phyloP scores from a whole-genome alignment of 2,329 filamentous ascomycete genomes.

The Fusarium sp. region DNA sequence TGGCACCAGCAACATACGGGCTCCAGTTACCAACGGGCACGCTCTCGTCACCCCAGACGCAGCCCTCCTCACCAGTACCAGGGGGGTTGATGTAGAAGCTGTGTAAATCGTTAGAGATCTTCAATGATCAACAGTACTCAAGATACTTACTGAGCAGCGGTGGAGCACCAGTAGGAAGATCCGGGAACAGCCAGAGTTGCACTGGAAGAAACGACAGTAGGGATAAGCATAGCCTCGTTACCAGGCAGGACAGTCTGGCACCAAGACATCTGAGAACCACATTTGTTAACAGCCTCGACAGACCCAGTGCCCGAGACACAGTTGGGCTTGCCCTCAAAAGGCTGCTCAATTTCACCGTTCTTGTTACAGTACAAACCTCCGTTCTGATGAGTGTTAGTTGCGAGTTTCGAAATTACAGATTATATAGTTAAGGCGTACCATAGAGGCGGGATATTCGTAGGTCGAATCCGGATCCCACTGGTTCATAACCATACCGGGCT shows the following conservation, averaged over 20 bases:
- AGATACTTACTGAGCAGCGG: constrained; percentile 76
- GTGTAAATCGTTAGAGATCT: constrained; percentile 49
- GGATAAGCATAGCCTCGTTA: constrained; percentile 86
- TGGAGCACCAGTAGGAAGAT: constrained; percentile 76
- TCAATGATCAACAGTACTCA: constrained; percentile 37
- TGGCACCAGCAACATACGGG: constrained; percentile 81
- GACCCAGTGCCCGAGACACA: constrained; percentile 77
- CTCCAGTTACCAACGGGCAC: constrained; percentile 81
- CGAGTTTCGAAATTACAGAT: background rate
- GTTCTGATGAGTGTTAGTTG: constrained; percentile 62
- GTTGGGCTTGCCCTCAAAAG: constrained; percentile 75
- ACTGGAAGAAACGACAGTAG: constrained; percentile 72
- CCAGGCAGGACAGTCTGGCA: constrained; percentile 85
- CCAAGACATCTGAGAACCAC: constrained; percentile 73
- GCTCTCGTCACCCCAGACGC: constrained; percentile 76
- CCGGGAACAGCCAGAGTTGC: constrained; percentile 78
- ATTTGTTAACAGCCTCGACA: constrained; percentile 76
- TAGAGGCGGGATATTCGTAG: constrained; percentile 78
- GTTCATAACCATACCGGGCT: constrained; percentile 79
- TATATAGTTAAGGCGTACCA: constrained; percentile 64
- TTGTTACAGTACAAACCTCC: constrained; percentile 81
- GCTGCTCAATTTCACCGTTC: constrained; percentile 75
- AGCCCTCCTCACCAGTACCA: constrained; percentile 73
- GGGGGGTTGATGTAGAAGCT: constrained; percentile 85
- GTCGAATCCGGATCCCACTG: constrained; percentile 82